These are phyloP conservation scores for Boehmeria nivea DNA, from an alignment of 306 rosid species.

Conservation along the genomic window DNA sequence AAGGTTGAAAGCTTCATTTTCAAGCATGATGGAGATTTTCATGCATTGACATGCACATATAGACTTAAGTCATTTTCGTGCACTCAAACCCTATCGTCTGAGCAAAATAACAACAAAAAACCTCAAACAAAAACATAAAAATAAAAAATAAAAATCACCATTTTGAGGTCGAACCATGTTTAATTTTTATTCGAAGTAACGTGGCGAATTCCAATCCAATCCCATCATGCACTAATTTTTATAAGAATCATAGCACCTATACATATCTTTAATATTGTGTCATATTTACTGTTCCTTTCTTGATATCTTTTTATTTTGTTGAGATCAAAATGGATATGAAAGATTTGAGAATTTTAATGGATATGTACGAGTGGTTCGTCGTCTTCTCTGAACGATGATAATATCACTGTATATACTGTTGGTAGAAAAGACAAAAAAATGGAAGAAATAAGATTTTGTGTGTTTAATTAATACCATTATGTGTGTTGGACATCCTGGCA, in stretches of 20 bases:
- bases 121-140: not conserved
- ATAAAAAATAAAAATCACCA: constrained; percentile 31
- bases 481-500: constrained; percentile 58
- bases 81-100: constrained; percentile 22
- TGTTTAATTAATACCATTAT: constrained; percentile 30
- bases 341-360: constrained; percentile 9
- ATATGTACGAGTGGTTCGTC: constrained; percentile 25
- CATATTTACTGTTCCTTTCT: not conserved
- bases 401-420: constrained; percentile 24
- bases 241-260: constrained; percentile 9
- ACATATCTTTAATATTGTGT: not conserved
- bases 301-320: not conserved
- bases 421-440: constrained; percentile 52
- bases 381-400: constrained; percentile 13
- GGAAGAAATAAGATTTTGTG: constrained; percentile 56
- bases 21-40: constrained; percentile 15
- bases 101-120: constrained; percentile 3
- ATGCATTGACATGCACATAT: constrained; percentile 12
- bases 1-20: constrained; percentile 14
- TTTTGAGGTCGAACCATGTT: not conserved
- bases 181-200: constrained; percentile 1
- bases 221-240: not conserved
- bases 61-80: constrained; percentile 27
- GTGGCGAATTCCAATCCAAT: constrained; percentile 24
- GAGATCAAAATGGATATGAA: constrained; percentile 1